Evolutionary conservation across 805 yeast genomes (phyloP), one percentile per base, ranked within the genome.

Genomic region (Candida chilensis): DNA sequence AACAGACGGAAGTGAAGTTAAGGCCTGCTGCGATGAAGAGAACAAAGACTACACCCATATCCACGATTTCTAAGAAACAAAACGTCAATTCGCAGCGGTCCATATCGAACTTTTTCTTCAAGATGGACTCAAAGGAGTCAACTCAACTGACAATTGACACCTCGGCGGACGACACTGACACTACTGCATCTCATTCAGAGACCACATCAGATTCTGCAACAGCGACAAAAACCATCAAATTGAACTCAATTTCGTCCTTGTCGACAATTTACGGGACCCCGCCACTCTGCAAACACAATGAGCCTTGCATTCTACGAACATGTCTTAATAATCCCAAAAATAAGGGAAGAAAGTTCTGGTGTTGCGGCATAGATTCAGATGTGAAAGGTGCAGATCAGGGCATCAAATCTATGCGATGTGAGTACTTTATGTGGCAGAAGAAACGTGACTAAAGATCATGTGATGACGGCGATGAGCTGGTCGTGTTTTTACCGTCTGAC

Each of bases 331-430:
- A 4, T 34, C 32, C 29, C 41, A 46, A 52, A 16, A 67, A 67
- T 34, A 62, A 54, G 22, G 78, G 78, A 0, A 57, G 52, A 31
- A 67, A 63, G 37, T 74, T 74, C 38, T 74, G 78, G 78, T 57
- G 68, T 15, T 74, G 80, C 42, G 36, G 13, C 12, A 7, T 12
- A n/a, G 12, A 22, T 22, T n/a, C n/a, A n/a, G n/a, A n/a, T n/a
- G n/a, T n/a, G n/a, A n/a, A n/a, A n/a, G n/a, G n/a, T n/a, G n/a
- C n/a, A n/a, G n/a, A n/a, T n/a, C n/a, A n/a, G n/a, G n/a, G n/a
- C n/a, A n/a, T n/a, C n/a, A n/a, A n/a, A n/a, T n/a, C n/a, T n/a
- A n/a, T n/a, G n/a, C n/a, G n/a, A n/a, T n/a, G n/a, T n/a, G n/a
- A n/a, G n/a, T n/a, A n/a, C n/a, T n/a, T n/a, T n/a, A n/a, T n/a